Evolutionary conservation across 306 rosid genomes (phyloP).

Genomic region (Astragalus membranaceus): DNA sequence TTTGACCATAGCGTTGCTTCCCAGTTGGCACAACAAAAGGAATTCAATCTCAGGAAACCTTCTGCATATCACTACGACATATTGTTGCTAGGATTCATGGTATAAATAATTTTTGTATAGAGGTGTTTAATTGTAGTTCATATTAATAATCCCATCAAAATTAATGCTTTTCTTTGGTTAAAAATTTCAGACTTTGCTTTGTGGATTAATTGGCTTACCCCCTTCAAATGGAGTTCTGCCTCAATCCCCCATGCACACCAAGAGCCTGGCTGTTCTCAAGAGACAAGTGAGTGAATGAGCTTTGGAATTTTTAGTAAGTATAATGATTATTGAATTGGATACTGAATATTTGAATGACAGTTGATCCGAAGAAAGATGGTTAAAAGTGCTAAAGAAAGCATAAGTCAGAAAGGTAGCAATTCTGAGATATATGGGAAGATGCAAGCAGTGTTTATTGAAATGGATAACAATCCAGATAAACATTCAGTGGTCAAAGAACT

Average conservation of each 20-base stretch:
- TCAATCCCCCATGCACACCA: conserved; percentile 95
- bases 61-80: conserved; percentile 84
- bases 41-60: conserved; percentile 82
- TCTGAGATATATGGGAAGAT: conserved; percentile 72
- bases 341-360: conserved; percentile 30
- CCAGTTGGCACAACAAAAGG: conserved; percentile 84
- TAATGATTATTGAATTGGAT: neutral
- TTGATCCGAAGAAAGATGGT: conserved; percentile 65
- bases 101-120: neutral
- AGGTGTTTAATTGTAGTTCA: neutral
- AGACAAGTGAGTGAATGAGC: conserved; percentile 45
- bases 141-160: neutral
- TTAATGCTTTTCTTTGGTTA: neutral
- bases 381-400: conserved; percentile 78
- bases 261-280: conserved; percentile 78
- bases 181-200: conserved; percentile 62
- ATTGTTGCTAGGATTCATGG: conserved; percentile 68
- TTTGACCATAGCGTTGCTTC: conserved; percentile 92
- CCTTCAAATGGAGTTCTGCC: conserved; percentile 94
- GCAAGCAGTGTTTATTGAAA: conserved; percentile 80
- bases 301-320: neutral
- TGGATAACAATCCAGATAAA: conserved; percentile 43
- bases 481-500: conserved; percentile 56
- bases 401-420: conserved; percentile 51
- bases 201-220: conserved; percentile 81